These are phyloP conservation scores for Silene latifolia DNA, from an alignment of 148 eudicot genomes.

Conservation along the genomic window DNA sequence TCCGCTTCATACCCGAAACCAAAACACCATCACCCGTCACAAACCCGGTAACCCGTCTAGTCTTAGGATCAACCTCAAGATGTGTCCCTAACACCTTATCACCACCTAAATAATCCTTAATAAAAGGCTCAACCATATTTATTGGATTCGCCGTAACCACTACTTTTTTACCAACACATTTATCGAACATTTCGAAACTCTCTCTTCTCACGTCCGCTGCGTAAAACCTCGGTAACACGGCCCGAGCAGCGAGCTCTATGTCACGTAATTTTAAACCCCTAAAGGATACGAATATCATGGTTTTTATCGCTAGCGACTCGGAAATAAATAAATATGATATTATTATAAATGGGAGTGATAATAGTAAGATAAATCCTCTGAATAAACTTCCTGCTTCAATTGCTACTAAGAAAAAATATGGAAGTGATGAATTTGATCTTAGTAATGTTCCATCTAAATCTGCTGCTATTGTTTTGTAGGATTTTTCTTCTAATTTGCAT, in stretches of 20 bases:
- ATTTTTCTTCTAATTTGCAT: slow-evolving; percentile 38
- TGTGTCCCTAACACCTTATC: slow-evolving; percentile 90
- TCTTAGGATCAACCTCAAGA: slow-evolving; percentile 83
- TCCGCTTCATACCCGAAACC: slow-evolving; percentile 69
- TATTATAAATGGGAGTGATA: slow-evolving; percentile 64
- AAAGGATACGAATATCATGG: slow-evolving; percentile 74
- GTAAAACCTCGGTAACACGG: slow-evolving; percentile 81
- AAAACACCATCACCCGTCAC: slow-evolving; percentile 71
- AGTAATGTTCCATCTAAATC: slow-evolving; percentile 95
- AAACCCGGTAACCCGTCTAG: slow-evolving; percentile 69
- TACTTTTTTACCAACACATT: slow-evolving; percentile 57
- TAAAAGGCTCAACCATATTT: slow-evolving; percentile 86
- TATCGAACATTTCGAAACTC: slow-evolving; percentile 69
- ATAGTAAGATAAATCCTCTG: slow-evolving; percentile 67
- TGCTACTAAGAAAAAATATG: slow-evolving; percentile 88
- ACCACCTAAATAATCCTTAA: slow-evolving; percentile 74
- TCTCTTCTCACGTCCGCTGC: slow-evolving; percentile 78
- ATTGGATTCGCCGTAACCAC: slow-evolving; percentile 89
- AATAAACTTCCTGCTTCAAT: slow-evolving; percentile 86
- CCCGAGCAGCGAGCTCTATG: slow-evolving; percentile 80
- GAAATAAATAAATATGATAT: slow-evolving; percentile 77
- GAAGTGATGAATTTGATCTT: slow-evolving; percentile 62
- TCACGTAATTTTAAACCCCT: slow-evolving; percentile 61
- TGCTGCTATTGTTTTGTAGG: slow-evolving; percentile 67
- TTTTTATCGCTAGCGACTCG: slow-evolving; percentile 72